Evolutionary conservation across 352 stramenopile species (phyloP), one percentile per base, ranked within the genome.

Genomic region (Globisporangium megalacanthum): DNA sequence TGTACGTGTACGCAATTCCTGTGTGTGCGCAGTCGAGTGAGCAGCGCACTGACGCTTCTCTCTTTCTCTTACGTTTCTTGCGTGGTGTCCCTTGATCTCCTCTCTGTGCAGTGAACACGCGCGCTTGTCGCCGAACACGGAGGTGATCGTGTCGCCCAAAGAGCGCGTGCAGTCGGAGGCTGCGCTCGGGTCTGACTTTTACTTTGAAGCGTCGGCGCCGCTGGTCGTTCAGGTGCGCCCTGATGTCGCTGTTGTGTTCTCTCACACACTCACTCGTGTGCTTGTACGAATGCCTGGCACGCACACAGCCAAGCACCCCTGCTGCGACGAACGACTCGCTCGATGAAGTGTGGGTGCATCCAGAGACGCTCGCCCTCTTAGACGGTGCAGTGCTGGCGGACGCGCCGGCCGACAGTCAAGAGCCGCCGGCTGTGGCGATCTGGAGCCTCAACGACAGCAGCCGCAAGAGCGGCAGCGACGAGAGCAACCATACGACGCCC

Each of bases 71-170:
- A 7, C 41, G n/a, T 31, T 13, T 6, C 13, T 4, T 29, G 42
- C 22, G 15, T n/a, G 33, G 4, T 37, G 33, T 37, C 5, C 33
- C 8, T 37, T 8, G 33, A 9, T 8, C 31, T 52, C 17, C 5
- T 39, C 1, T n/a, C 19, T 37, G 33, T 47, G 42, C n/a, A 93
- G 83, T 46, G 73, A 89, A 19, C 78, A 86, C 58, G 83, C 80
- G 44, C 79, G 80, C 0, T 62, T 93, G 36, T 83, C 77, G 11
- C 70, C 82, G 4, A 73, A 83, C n/a, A 84, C 80, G 3, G 79
- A 93, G 59, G 66, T 93, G 17, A 79, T 88, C 49, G 83, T 93
- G 7, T 77, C 81, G 0, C 83, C 83, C 19, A 93, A 93, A 66
- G 75, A 88, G 49, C 80, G 83, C 13, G 65, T 69, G 58, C 22